A percentile compares a stretch with the other conserved stretches of the same genome.
Conservation (phyloP, 768 basidiomycete genomes). For the Kwoniella dejecticola region DNA sequence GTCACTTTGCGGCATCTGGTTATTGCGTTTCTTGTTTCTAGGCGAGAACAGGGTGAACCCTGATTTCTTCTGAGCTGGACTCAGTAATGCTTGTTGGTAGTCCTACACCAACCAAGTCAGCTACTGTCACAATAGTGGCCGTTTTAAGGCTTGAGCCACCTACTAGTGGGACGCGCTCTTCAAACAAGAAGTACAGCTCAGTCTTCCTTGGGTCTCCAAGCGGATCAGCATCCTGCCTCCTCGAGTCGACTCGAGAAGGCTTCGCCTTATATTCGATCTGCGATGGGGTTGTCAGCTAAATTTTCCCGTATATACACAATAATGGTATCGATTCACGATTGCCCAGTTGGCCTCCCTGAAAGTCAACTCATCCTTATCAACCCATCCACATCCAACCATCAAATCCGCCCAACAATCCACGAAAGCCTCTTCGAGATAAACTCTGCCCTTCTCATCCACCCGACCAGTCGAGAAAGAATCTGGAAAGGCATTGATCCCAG, state of each 20-base stretch:
- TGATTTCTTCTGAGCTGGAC: constrained; percentile 42
- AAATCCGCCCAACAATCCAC: constrained; percentile 67
- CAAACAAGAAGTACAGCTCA: constrained; percentile 75
- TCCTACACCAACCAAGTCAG: constrained; percentile 21
- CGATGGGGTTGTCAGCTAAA: background rate
- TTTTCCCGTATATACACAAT: background rate
- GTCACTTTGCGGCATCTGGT: background rate
- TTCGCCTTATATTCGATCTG: constrained; percentile 87
- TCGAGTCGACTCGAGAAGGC: constrained; percentile 54
- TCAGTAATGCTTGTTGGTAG: constrained; percentile 46
- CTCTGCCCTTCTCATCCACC: constrained; percentile 37
- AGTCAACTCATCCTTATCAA: constrained; percentile 75
- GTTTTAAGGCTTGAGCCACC: constrained; percentile 62
- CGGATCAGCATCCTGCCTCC: constrained; percentile 32
- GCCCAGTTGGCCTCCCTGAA: constrained; percentile 92
- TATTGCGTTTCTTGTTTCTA: constrained; percentile 14
- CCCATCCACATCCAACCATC: constrained; percentile 65
- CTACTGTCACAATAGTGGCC: constrained; percentile 28
- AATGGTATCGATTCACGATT: constrained; percentile 63
- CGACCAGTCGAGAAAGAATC: constrained; percentile 5
- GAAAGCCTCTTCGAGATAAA: constrained; percentile 77
- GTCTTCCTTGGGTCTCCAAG: constrained; percentile 70
- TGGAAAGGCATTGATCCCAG: constrained; percentile 65
- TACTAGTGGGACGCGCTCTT: constrained; percentile 82
- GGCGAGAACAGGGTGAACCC: constrained; percentile 31